Evolutionary conservation across 73 alveolate genomes (phyloP).

Genomic region (Durusdinium trenchii): DNA sequence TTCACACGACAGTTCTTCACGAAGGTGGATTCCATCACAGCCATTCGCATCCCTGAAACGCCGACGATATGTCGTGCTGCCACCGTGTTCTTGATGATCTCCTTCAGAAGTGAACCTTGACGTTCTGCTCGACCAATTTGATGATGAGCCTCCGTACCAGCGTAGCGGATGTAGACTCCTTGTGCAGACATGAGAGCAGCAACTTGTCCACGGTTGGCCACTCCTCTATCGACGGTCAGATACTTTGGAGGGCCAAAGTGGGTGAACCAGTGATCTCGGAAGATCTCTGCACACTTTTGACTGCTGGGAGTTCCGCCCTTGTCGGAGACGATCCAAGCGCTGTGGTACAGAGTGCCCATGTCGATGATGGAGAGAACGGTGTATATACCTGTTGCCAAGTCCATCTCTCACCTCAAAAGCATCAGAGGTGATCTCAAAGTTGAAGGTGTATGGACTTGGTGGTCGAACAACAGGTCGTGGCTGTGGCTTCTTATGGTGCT

Average conservation of each 20-base stretch:
- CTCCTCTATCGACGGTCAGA: neutral
- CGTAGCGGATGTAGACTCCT: neutral
- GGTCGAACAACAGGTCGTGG: neutral
- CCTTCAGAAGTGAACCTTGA: neutral
- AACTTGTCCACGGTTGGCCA: neutral
- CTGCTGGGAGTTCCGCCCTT: neutral
- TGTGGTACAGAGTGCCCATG: neutral
- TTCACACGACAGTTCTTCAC: too few species aligned
- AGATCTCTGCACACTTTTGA: neutral
- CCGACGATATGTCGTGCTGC: neutral
- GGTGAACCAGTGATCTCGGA: neutral
- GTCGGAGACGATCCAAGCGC: neutral
- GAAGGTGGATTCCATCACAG: neutral
- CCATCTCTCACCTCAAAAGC: neutral
- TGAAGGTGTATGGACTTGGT: neutral
- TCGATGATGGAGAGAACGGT: neutral
- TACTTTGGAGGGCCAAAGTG: neutral
- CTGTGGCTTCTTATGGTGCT: neutral
- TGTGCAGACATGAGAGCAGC: neutral
- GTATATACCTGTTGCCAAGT: neutral
- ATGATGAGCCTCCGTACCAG: neutral
- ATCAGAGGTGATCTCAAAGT: neutral
- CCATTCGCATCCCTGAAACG: neutral
- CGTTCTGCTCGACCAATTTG: slow-evolving; percentile 11
- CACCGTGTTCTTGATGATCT: neutral